A percentile compares a stretch with the other conserved stretches of the same genome.
Conservation (phyloP, 148 eudicot species). For the Dysphania ambrosioides region DNA sequence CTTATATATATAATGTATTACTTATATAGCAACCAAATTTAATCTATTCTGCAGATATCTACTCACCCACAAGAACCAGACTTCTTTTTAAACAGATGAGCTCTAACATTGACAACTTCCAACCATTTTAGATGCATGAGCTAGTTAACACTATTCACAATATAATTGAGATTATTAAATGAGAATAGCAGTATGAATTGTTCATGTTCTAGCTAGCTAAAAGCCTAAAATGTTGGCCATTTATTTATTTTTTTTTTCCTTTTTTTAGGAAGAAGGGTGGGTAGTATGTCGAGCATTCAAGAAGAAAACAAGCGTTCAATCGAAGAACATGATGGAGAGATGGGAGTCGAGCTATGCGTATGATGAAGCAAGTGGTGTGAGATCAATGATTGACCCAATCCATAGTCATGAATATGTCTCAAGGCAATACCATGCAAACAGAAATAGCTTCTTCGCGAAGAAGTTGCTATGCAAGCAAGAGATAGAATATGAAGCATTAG, state of each 20-base stretch:
- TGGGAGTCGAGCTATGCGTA: slow-evolving; percentile 36
- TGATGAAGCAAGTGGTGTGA: slow-evolving; percentile 34
- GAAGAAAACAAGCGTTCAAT: slow-evolving; percentile 40
- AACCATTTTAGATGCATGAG: no score
- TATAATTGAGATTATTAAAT: no score
- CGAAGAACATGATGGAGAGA: slow-evolving; percentile 30
- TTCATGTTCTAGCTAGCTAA: neutral
- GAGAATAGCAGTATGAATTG: neutral
- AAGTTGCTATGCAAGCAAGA: slow-evolving; percentile 71
- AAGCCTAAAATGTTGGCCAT: neutral
- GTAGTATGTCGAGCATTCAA: slow-evolving; percentile 53
- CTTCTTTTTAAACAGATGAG: no score
- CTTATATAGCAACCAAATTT: no score
- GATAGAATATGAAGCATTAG: slow-evolving; percentile 39
- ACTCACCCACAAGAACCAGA: no score
- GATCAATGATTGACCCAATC: slow-evolving; percentile 41
- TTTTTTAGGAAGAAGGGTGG: slow-evolving; percentile 49
- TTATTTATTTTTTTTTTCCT: neutral
- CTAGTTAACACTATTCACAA: no score
- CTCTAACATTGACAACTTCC: no score
- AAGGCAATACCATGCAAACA: slow-evolving; percentile 27
- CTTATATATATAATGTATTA: no score
- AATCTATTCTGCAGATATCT: no score
- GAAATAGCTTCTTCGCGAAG: slow-evolving; percentile 25
- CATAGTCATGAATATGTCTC: slow-evolving; percentile 22